These are phyloP conservation scores for Tetrapyrgos nigripes DNA, from an alignment of 1,284 basidiomycete species.

Conservation along the genomic window DNA sequence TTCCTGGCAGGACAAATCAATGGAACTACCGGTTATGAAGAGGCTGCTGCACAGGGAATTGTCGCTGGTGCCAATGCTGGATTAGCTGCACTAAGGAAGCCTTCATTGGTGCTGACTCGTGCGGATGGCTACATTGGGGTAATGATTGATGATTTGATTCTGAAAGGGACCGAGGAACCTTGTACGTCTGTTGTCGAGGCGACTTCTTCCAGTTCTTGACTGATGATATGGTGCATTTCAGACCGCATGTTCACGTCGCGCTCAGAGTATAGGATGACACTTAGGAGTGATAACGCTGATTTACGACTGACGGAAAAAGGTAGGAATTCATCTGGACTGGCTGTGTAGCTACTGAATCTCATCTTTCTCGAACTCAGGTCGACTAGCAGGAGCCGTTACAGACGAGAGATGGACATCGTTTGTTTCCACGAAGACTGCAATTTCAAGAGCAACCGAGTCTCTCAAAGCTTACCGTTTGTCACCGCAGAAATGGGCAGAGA, in stretches of 20 bases:
- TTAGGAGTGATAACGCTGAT: slow-evolving; percentile 91
- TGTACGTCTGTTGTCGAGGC: slow-evolving; percentile 54
- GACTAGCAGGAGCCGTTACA: slow-evolving; percentile 65
- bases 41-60: slow-evolving; percentile 87
- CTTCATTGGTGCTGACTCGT: slow-evolving; percentile 73
- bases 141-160: slow-evolving; percentile 89
- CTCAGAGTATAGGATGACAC: slow-evolving; percentile 87
- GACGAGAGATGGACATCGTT: slow-evolving; percentile 68
- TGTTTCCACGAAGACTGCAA: slow-evolving; percentile 49
- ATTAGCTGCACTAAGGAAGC: slow-evolving; percentile 60
- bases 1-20: slow-evolving; percentile 92
- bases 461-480: slow-evolving; percentile 58
- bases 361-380: slow-evolving; percentile 39
- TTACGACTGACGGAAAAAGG: slow-evolving; percentile 79
- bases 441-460: slow-evolving; percentile 56
- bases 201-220: neutral
- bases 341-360: neutral
- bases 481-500: slow-evolving; percentile 70
- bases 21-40: slow-evolving; percentile 92
- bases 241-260: slow-evolving; percentile 94
- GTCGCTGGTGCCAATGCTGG: slow-evolving; percentile 90
- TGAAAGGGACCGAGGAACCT: slow-evolving; percentile 89
- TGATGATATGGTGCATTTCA: slow-evolving; percentile 38
- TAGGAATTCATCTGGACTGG: slow-evolving; percentile 30
- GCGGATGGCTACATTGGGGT: slow-evolving; percentile 89